Evolutionary conservation across 768 basidiomycete genomes (phyloP).

Genomic region (Collybia nuda): DNA sequence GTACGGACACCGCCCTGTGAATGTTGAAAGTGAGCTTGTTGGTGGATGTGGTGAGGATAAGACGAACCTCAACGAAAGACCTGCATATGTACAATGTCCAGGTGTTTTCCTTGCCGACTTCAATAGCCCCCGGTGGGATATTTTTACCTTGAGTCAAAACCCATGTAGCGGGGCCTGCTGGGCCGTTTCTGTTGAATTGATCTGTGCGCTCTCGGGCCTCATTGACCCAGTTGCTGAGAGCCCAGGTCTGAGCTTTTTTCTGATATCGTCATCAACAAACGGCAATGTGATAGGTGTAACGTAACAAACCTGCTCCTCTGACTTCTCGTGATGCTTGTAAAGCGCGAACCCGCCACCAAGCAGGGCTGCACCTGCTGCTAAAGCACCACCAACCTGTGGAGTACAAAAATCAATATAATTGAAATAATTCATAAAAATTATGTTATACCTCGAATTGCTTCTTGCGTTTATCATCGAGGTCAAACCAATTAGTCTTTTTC

Average conservation of each 20-base stretch:
- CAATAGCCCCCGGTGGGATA: constrained; percentile 59
- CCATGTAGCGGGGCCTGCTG: constrained; percentile 57
- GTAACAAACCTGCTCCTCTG: constrained; percentile 50
- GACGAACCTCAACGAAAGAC: constrained; percentile 54
- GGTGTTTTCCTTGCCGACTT: constrained; percentile 53
- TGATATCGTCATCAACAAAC: constrained; percentile 18
- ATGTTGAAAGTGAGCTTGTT: constrained; percentile 1
- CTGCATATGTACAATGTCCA: constrained; percentile 58
- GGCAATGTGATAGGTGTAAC: background rate
- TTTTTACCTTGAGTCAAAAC: constrained; percentile 54
- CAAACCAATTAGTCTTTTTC: constrained; percentile 55
- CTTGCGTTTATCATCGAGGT: constrained; percentile 54
- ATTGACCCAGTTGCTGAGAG: constrained; percentile 48
- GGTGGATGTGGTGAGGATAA: background rate
- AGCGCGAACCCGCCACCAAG: constrained; percentile 51
- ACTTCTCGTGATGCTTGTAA: constrained; percentile 56
- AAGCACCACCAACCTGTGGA: constrained; percentile 61
- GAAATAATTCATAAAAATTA: too few relatives aligned
- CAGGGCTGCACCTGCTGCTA: constrained; percentile 52
- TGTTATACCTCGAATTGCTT: constrained; percentile 52
- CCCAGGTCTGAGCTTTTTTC: constrained; percentile 54
- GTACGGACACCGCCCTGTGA: constrained; percentile 56
- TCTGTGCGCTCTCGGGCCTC: constrained; percentile 58
- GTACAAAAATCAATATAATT: constrained; percentile 1
- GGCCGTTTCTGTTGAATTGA: constrained; percentile 42